Conservation (phyloP, 441 rosid species). For the Rhodomyrtus psidioides region DNA sequence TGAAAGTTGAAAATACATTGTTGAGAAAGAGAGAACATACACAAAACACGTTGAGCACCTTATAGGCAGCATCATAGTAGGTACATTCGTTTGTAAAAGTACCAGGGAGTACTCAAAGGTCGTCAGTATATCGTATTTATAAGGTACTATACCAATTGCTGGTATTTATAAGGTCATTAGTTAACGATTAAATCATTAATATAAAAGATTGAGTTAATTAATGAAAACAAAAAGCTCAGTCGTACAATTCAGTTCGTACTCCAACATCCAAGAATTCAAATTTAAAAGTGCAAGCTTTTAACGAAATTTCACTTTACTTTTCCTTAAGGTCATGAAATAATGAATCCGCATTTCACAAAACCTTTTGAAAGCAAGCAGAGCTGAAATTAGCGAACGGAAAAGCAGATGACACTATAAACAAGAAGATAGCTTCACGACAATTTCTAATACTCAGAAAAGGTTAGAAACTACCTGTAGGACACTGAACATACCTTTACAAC, state of each 20-base stretch:
- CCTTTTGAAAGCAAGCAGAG: neutral
- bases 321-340: neutral
- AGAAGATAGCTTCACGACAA: constrained; percentile 3
- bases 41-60: neutral
- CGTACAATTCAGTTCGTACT: neutral
- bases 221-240: neutral
- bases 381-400: neutral
- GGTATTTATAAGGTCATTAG: no score
- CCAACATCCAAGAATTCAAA: neutral
- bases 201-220: neutral
- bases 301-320: neutral
- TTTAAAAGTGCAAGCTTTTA: neutral
- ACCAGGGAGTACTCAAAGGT: neutral
- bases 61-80: neutral
- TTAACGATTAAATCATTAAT: neutral
- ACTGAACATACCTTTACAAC: constrained; percentile 64
- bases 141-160: neutral
- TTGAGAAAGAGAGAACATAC: neutral
- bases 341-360: neutral
- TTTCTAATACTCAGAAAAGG: neutral
- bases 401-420: neutral
- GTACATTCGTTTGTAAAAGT: neutral
- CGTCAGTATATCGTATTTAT: neutral
- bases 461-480: neutral
- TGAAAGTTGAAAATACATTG: constrained; percentile 1